Evolutionary conservation across 768 basidiomycete genomes (phyloP).

Genomic region (Candolleomyces aberdarensis): DNA sequence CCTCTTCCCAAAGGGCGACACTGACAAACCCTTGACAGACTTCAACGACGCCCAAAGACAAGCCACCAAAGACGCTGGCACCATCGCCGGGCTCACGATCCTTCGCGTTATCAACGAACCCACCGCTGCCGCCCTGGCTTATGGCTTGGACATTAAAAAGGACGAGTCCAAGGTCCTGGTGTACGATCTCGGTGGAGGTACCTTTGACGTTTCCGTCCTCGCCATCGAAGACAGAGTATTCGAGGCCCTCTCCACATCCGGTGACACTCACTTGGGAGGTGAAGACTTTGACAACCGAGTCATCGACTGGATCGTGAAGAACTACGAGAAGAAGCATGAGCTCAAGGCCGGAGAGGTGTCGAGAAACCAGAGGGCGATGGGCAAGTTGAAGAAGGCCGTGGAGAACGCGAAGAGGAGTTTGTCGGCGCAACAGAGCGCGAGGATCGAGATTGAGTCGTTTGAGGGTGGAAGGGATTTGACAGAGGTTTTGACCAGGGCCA

Average conservation of each 20-base stretch:
- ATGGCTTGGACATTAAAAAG: conserved; percentile 64
- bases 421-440: conserved; percentile 44
- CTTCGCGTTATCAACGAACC: conserved; percentile 99
- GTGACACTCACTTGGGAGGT: conserved; percentile 72
- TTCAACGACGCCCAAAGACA: conserved; percentile 95
- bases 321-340: conserved; percentile 68
- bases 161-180: conserved; percentile 59
- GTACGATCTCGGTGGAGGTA: conserved; percentile 73
- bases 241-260: conserved; percentile 68
- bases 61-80: conserved; percentile 97
- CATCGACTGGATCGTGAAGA: conserved; percentile 66
- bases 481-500: conserved; percentile 76
- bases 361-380: conserved; percentile 44
- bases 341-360: neutral
- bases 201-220: conserved; percentile 70
- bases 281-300: conserved; percentile 73
- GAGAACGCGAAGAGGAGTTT: conserved; percentile 75
- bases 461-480: conserved; percentile 75
- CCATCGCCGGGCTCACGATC: conserved; percentile 96
- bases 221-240: conserved; percentile 69
- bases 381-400: conserved; percentile 67
- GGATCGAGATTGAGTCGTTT: conserved; percentile 67
- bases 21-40: conserved; percentile 24
- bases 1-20: conserved; percentile 2
- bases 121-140: conserved; percentile 95